phyloP scores from a whole-genome alignment of 2,329 filamentous ascomycete species.

The Botrytis byssoidea region DNA sequence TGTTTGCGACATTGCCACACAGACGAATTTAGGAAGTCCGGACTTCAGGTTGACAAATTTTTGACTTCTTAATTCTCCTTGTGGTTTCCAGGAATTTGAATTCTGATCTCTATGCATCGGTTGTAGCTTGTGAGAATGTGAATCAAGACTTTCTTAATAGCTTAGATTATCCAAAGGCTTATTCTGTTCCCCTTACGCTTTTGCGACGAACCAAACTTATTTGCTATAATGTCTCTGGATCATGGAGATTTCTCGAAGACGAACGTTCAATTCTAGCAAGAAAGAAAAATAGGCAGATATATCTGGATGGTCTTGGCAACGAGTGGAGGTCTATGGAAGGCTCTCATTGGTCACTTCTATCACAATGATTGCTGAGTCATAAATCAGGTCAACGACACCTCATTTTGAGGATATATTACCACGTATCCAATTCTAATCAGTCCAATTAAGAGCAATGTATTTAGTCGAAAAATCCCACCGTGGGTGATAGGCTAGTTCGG shows the following conservation, averaged over 20 bases:
- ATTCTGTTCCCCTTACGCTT: neutral
- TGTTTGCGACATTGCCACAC: neutral
- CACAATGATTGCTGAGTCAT: conserved; percentile 11
- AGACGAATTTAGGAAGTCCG: neutral
- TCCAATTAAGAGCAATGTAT: neutral
- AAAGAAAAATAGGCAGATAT: neutral
- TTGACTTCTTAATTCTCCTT: neutral
- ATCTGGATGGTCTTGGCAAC: neutral
- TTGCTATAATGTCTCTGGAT: fast-evolving
- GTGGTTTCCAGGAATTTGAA: neutral
- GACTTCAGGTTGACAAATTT: neutral
- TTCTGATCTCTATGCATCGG: neutral
- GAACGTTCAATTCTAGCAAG: neutral
- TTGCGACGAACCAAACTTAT: neutral
- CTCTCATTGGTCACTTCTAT: conserved; percentile 16
- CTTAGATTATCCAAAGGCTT: neutral
- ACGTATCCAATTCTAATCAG: neutral
- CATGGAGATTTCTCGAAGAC: neutral
- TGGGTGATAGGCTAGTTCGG: neutral
- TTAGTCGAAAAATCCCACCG: fast-evolving
- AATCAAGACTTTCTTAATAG: neutral
- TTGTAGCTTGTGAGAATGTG: neutral
- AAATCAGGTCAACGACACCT: neutral
- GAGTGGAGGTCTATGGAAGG: neutral
- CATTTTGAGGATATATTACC: neutral